Conservation (phyloP, 2,329 filamentous ascomycete genomes). For the Venturia effusa region DNA sequence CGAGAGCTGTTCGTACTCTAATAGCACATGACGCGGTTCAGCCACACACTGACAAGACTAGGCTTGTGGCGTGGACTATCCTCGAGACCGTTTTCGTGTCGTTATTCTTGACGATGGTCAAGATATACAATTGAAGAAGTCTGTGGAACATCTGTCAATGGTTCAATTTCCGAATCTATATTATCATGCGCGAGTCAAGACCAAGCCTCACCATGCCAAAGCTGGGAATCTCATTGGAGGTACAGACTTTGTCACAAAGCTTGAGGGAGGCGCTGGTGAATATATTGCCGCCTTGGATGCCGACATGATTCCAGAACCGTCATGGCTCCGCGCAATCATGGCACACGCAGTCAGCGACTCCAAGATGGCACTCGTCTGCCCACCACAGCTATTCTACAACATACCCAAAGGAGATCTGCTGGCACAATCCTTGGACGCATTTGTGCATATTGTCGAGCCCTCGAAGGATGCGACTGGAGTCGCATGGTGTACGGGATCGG, state of each 20-base stretch:
- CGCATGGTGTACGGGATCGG: slow-evolving; percentile 25
- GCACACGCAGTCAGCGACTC: slow-evolving; percentile 9
- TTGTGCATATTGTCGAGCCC: slow-evolving; percentile 19
- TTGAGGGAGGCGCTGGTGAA: slow-evolving; percentile 14
- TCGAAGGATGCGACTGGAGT: slow-evolving; percentile 20
- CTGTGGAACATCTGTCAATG: slow-evolving; percentile 26
- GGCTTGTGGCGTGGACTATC: slow-evolving; percentile 46
- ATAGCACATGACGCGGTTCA: not conserved
- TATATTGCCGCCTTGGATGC: slow-evolving; percentile 26
- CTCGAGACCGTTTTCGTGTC: slow-evolving; percentile 41
- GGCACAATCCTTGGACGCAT: slow-evolving; percentile 8
- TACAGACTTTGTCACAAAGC: slow-evolving; percentile 8
- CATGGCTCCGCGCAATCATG: slow-evolving; percentile 25
- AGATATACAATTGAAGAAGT: slow-evolving; percentile 27
- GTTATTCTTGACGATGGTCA: slow-evolving; percentile 33
- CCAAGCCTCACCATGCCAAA: slow-evolving; percentile 8
- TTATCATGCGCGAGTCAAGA: slow-evolving; percentile 42
- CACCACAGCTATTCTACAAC: slow-evolving; percentile 12
- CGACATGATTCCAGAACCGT: slow-evolving; percentile 25
- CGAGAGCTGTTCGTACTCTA: slow-evolving; percentile 27
- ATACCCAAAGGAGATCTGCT: slow-evolving; percentile 7
- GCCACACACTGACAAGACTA: not conserved
- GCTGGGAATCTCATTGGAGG: slow-evolving; percentile 13
- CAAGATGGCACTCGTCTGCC: slow-evolving; percentile 10
- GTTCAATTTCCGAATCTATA: slow-evolving; percentile 37